Evolutionary conservation across 2,329 filamentous ascomycete species (phyloP), one percentile per base, ranked within the genome.

Genomic region (Microdochium trichocladiopsis): DNA sequence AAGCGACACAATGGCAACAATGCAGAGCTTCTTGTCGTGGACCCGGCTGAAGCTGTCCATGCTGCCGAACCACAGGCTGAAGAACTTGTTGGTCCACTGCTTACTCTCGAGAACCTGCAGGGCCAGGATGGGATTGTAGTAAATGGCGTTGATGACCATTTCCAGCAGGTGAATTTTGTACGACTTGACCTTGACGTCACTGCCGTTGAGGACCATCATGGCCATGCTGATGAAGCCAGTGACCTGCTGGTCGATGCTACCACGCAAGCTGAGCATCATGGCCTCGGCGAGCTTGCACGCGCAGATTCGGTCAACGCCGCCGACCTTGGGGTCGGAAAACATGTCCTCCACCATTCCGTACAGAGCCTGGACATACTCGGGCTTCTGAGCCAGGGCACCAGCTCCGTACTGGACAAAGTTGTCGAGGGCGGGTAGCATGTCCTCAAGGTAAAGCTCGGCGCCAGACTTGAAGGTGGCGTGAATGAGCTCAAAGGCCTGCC

Each of bases 11-110:
- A 99, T 97, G 48, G 92, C 93, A 18, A 92, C 89, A 61, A 99
- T 96, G 56, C 90, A 96, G 24, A 99, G 78, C 77, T 96, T 99
- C 82, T 99, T 99, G 76, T 99, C 94, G 67, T 99, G 94, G 2
- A 99, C 94, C 43, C 94, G 83, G 50, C 84, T 88, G 73, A 99
- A 97, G 63, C 83, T 86, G 56, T 95, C 88, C 74, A 99, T 99
- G 72, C 86, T 95, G 43, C 90, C 90, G 70, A 99, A 99, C 94
- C 94, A 99, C 54, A 95, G 75, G 71, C 90, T 96, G 77, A 99
- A 99, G 75, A 99, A 99, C 66, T 95, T 95, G 73, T 97, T 97
- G 6, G 94, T 97, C 93, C 92, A 96, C 55, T 84, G 87, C 63
- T 95, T 93, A 51, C 79, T 74, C 73, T 99, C 94, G n/a, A 99